Conservation (phyloP, 2,329 filamentous ascomycete genomes). For the Fusarium cyanostomum region DNA sequence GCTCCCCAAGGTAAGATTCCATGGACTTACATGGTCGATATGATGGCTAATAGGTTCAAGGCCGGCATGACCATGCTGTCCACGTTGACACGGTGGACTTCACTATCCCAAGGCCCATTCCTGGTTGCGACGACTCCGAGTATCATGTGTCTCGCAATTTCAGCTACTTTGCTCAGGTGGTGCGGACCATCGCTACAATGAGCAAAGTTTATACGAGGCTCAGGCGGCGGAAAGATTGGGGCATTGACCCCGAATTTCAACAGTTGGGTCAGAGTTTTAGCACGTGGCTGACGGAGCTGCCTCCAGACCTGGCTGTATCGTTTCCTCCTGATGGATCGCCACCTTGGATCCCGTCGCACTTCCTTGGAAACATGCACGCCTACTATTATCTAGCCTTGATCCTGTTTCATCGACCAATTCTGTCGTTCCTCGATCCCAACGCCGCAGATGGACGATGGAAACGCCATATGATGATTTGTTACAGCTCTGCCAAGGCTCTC, state of each 20-base stretch:
- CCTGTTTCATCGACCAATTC: constrained; percentile 86
- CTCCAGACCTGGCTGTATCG: constrained; percentile 78
- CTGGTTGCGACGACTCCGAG: constrained; percentile 78
- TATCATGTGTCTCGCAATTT: constrained; percentile 84
- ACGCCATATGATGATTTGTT: constrained; percentile 86
- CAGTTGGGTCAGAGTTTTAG: constrained; percentile 81
- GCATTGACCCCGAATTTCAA: constrained; percentile 82
- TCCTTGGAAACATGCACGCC: constrained; percentile 86
- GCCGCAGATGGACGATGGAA: constrained; percentile 81
- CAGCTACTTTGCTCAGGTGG: constrained; percentile 79
- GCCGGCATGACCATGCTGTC: constrained; percentile 81
- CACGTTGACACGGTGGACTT: constrained; percentile 81
- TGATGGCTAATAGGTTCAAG: constrained; percentile 52
- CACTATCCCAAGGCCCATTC: constrained; percentile 68
- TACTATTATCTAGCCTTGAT: constrained; percentile 90
- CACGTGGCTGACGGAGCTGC: constrained; percentile 79
- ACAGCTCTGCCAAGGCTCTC: constrained; percentile 83
- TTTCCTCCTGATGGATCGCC: constrained; percentile 82
- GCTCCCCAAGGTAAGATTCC: constrained; percentile 76
- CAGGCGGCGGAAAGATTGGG: constrained; percentile 85
- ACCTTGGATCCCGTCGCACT: constrained; percentile 87
- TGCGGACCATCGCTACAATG: constrained; percentile 81
- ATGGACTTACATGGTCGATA: not conserved
- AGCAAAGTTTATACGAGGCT: constrained; percentile 78
- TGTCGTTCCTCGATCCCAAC: constrained; percentile 80